A percentile compares a stretch with the other conserved stretches of the same genome.
Evolutionary conservation across 352 stramenopile genomes (phyloP).

Genomic region (Thalassiosira mediterranea): DNA sequence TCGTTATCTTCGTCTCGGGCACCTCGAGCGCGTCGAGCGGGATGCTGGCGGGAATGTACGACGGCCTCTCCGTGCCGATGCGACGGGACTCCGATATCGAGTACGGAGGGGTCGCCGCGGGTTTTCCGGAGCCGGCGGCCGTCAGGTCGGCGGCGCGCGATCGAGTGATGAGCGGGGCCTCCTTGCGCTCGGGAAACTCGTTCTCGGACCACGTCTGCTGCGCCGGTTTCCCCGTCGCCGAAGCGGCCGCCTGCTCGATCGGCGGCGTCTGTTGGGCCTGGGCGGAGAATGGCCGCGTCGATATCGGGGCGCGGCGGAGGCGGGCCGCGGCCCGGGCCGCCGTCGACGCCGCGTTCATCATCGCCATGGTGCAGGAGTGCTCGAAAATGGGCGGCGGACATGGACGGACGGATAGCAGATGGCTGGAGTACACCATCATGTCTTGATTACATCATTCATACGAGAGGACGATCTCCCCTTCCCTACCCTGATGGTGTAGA

Average conservation of each 20-base stretch:
- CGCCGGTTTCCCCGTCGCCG: background rate
- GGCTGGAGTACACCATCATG: too few species aligned
- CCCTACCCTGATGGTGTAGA: background rate
- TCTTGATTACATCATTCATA: too few species aligned
- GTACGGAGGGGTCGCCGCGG: background rate
- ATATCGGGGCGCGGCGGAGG: background rate
- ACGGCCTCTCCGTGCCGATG: conserved; percentile 54
- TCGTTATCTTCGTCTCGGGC: conserved; percentile 91
- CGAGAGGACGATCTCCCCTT: too few species aligned
- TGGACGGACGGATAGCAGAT: too few species aligned
- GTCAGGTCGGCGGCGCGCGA: conserved; percentile 43
- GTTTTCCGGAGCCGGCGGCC: background rate
- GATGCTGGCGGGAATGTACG: conserved; percentile 66
- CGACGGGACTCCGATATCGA: conserved; percentile 8
- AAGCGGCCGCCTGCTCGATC: background rate
- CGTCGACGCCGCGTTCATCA: conserved; percentile 11
- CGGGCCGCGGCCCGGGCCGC: conserved; percentile 7
- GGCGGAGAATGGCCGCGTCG: background rate
- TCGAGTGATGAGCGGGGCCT: conserved; percentile 62
- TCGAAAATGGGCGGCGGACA: too few species aligned
- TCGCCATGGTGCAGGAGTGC: too few species aligned
- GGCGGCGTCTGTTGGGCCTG: conserved; percentile 11
- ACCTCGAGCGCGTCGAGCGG: conserved; percentile 52
- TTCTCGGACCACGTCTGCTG: conserved; percentile 28
- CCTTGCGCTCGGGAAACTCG: conserved; percentile 69